phyloP scores from a whole-genome alignment of 352 stramenopile species.

The Pythium aquatile region DNA sequence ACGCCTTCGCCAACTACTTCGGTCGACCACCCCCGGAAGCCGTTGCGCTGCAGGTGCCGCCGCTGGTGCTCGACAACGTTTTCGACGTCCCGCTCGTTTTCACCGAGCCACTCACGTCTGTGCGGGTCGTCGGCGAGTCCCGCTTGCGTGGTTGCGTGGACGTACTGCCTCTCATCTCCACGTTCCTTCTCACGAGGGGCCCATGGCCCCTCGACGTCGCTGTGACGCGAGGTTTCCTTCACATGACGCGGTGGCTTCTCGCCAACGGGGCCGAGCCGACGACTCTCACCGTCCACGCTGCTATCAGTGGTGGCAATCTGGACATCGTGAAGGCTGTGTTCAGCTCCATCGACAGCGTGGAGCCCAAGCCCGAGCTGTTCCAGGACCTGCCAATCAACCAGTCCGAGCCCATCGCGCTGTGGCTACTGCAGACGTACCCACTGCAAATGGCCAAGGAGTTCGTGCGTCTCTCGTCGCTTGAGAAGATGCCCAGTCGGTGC shows the following conservation, averaged over 20 bases:
- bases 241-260: slow-evolving; percentile 1
- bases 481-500: background rate
- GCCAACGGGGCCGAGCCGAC: background rate
- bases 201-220: background rate
- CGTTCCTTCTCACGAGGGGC: background rate
- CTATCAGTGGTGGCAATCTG: background rate
- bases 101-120: background rate
- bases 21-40: background rate
- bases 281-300: background rate
- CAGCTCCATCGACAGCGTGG: background rate
- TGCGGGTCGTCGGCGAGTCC: background rate
- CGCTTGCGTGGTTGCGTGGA: background rate
- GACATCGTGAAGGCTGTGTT: slow-evolving; percentile 1
- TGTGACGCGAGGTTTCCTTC: background rate
- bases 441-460: background rate
- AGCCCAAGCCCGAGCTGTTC: background rate
- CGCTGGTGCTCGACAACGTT: background rate
- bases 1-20: background rate
- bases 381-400: background rate
- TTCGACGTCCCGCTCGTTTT: background rate
- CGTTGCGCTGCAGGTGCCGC: background rate
- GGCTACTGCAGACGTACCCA: background rate
- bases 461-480: background rate
- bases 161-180: background rate
- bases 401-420: background rate